phyloP scores from a whole-genome alignment of 345 rosid genomes.

The Murraya paniculata region DNA sequence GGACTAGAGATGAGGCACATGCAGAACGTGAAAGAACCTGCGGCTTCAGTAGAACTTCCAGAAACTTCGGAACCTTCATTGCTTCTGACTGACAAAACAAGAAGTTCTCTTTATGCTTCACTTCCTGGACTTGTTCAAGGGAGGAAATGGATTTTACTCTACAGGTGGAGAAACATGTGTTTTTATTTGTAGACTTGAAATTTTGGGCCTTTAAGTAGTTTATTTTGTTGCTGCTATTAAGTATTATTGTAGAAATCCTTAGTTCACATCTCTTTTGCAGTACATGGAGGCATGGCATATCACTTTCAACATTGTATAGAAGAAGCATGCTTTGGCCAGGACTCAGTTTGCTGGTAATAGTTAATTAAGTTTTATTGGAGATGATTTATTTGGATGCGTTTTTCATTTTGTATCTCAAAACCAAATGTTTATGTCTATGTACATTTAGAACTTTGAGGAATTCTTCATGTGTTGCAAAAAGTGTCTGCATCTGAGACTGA shows the following conservation, averaged over 20 bases:
- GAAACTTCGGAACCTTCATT: constrained; percentile 76
- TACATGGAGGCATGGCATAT: constrained; percentile 98
- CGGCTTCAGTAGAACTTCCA: constrained; percentile 39
- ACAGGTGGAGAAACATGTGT: constrained; percentile 48
- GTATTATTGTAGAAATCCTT: background rate
- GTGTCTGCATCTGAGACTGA: background rate
- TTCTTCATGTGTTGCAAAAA: background rate
- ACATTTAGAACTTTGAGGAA: background rate
- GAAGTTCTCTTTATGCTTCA: constrained; percentile 56
- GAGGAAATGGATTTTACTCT: constrained; percentile 90
- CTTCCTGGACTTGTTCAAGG: constrained; percentile 91
- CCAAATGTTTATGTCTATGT: background rate
- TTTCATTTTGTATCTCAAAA: background rate
- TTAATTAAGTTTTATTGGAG: background rate
- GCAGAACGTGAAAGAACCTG: constrained; percentile 36
- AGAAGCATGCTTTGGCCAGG: constrained; percentile 98
- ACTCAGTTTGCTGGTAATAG: constrained; percentile 81
- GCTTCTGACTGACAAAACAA: constrained; percentile 68
- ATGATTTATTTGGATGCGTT: background rate
- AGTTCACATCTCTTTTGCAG: constrained; percentile 33
- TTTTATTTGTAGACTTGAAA: background rate
- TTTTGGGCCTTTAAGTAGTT: background rate
- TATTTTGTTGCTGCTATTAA: background rate
- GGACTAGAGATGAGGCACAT: constrained; percentile 60
- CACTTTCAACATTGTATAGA: constrained; percentile 85